phyloP scores from a whole-genome alignment of 768 basidiomycete species.

The Auriscalpium microsporum region DNA sequence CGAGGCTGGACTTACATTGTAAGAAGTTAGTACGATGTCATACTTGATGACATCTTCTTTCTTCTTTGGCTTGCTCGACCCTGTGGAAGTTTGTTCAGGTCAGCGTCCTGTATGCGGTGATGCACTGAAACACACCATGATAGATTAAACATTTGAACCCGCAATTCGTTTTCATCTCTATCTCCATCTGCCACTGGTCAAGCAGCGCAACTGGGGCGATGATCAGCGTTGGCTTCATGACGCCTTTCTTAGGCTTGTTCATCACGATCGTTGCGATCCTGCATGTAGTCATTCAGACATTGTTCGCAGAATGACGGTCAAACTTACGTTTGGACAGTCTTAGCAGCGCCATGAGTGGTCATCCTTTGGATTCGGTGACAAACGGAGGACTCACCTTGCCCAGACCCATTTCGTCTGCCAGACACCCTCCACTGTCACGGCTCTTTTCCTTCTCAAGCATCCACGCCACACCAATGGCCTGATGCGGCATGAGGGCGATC shows the following conservation, averaged over 20 bases:
- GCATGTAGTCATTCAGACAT: background rate
- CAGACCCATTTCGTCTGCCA: slow-evolving; percentile 41
- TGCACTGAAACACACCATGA: slow-evolving; percentile 34
- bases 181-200: slow-evolving; percentile 57
- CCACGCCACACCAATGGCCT: slow-evolving; percentile 44
- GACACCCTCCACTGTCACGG: slow-evolving; percentile 21
- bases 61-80: slow-evolving; percentile 36
- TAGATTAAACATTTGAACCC: slow-evolving; percentile 48
- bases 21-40: slow-evolving; percentile 31
- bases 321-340: slow-evolving; percentile 23
- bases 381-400: slow-evolving; percentile 35
- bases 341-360: background rate
- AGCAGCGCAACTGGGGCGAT: slow-evolving; percentile 59
- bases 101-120: background rate
- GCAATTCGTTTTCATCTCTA: slow-evolving; percentile 46
- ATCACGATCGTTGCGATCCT: slow-evolving; percentile 48
- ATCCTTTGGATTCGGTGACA: background rate
- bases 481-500: slow-evolving; percentile 59
- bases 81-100: slow-evolving; percentile 7
- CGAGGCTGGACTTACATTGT: slow-evolving; percentile 24
- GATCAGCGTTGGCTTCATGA: slow-evolving; percentile 57
- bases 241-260: slow-evolving; percentile 41
- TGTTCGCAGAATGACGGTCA: background rate
- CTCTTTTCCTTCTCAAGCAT: slow-evolving; percentile 31
- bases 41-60: slow-evolving; percentile 35